Conservation (phyloP, 495 filamentous ascomycete species). For the Penicillium canescens region DNA sequence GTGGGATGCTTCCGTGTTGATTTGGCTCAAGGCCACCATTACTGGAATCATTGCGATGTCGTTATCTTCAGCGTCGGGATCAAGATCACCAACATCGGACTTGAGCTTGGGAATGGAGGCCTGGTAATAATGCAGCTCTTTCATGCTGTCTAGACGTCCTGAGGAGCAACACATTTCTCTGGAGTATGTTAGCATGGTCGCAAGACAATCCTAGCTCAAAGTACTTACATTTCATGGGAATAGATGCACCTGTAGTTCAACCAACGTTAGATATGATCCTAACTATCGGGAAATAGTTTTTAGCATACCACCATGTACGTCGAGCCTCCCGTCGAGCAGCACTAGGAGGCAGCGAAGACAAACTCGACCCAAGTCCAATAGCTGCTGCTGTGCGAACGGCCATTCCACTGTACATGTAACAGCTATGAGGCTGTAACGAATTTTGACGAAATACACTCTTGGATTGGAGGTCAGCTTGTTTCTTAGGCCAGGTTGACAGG, state of each 20-base stretch:
- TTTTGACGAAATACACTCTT: constrained; percentile 27
- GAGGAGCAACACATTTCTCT: constrained; percentile 34
- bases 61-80: constrained; percentile 25
- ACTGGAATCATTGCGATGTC: constrained; percentile 29
- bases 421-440: constrained; percentile 27
- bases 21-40: constrained; percentile 26
- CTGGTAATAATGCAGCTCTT: constrained; percentile 27
- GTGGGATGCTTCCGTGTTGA: constrained; percentile 30
- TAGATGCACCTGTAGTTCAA: constrained; percentile 12
- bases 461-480: neutral
- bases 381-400: constrained; percentile 26
- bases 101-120: constrained; percentile 22
- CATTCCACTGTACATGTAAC: constrained; percentile 29
- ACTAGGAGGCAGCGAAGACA: constrained; percentile 18
- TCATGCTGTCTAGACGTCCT: constrained; percentile 31
- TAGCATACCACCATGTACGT: constrained; percentile 29
- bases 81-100: constrained; percentile 6
- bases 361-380: constrained; percentile 26
- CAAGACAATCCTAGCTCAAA: neutral
- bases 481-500: neutral
- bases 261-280: too few species aligned
- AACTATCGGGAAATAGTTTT: neutral
- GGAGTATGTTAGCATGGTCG: neutral
- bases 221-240: constrained; percentile 24
- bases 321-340: constrained; percentile 17